Evolutionary conservation across 208 protist species (phyloP), one percentile per base, ranked within the genome.

Genomic region (Crithidia bombi): DNA sequence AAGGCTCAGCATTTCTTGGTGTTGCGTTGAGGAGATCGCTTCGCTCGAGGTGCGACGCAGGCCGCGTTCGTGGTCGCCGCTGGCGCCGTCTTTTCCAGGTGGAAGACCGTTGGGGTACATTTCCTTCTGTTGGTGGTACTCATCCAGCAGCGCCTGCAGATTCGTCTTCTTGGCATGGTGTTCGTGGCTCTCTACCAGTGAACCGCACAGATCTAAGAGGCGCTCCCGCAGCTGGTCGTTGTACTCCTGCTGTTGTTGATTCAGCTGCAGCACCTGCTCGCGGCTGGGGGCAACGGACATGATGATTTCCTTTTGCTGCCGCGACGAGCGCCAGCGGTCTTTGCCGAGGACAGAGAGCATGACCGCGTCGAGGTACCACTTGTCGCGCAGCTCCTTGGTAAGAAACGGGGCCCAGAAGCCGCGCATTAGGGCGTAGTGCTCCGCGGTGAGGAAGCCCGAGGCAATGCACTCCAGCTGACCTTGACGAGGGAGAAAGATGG

Each of bases 361-460:
- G 21, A 76, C 69, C 15, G 62, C 75, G 65, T 85, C 82, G 2
- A 87, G 36, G 65, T 74, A 82, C 82, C 82, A 87, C 69, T 68
- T 71, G 14, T 81, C 75, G 0, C 65, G 57, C 64, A 75, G 66
- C 12, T 77, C 69, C 7, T 58, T 52, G 3, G 9, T 49, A n/a
- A 82, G 46, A 28, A 87, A 87, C 14, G 58, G 39, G 1, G 23
- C 55, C 56, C 80, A 65, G 61, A 76, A 80, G 35, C 61, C 28
- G 21, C 70, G 74, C 68, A 83, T 62, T 5, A 41, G 30, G 1
- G 62, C n/a, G 58, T 79, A 84, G 44, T 73, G 25, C 19, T 58
- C 59, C 0, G 10, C n/a, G 2, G 44, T 70, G 19, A 87, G 14
- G 35, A 87, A 83, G 41, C 65, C 70, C 21, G 74, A 75, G 30